Evolutionary conservation across 805 yeast species (phyloP), one percentile per base, ranked within the genome.

Genomic region (Clavispora carvajalis): DNA sequence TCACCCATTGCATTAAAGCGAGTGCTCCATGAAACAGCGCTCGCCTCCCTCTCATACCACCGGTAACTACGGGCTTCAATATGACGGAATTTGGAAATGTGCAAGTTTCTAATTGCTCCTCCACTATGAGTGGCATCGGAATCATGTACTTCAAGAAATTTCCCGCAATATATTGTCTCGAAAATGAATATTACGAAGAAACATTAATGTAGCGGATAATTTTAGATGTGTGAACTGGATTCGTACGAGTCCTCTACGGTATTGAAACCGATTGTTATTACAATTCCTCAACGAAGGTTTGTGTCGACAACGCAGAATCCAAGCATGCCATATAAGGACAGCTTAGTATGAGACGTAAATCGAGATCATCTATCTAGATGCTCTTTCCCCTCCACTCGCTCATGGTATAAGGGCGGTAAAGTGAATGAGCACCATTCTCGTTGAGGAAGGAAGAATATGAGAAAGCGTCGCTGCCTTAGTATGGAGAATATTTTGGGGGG

Each of bases 291-390:
- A 15, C 31, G 11, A 28, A 28, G 18, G 19, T 24, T 26, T 65
- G 62, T 66, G 29, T 51, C 71, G 69, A 62, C 51, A 54, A 63
- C 67, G 67, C 64, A 64, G 65, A 58, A 25, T 25, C 69, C 68
- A 43, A 23, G 26, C 28, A 22, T 37, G 29, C 47, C 51, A 47
- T 22, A 13, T 13, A 21, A 36, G 41, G 48, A 37, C 40, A 38
- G 25, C 30, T 30, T 39, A 36, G 54, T 50, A 50, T 50, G 54
- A 50, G 54, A 46, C 54, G 53, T 44, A 26, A 38, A 33, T 49
- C 49, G 33, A 28, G 4, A 28, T 4, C 31, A 28, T 50, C 38
- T 12, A 17, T 50, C 54, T 50, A 44, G 54, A 31, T 48, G 36
- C 54, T 50, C 53, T 48, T 50, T 50, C 54, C 54, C 54, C 54